These are phyloP conservation scores for Dorcoceras hygrometricum DNA, from an alignment of 257 asterid species.

Conservation along the genomic window DNA sequence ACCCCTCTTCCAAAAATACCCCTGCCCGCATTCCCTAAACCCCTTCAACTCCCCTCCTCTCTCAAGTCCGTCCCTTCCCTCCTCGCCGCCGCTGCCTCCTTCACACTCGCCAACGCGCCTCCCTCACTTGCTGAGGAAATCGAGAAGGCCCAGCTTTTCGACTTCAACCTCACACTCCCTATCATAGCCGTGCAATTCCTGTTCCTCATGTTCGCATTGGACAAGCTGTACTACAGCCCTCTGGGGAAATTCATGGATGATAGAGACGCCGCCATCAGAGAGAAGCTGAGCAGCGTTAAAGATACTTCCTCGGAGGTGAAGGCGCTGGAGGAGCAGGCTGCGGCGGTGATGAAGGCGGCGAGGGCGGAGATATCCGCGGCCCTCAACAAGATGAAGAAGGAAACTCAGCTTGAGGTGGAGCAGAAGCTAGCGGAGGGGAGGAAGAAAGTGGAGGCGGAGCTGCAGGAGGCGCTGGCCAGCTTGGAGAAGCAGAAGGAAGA, in stretches of 20 bases:
- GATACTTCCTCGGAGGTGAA: conserved; percentile 84
- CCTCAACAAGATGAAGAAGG: conserved; percentile 90
- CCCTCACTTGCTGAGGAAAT: conserved; percentile 72
- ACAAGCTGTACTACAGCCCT: conserved; percentile 80
- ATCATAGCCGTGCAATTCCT: conserved; percentile 68
- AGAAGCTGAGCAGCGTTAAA: conserved; percentile 71
- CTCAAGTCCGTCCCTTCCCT: conserved; percentile 38
- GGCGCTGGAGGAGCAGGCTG: conserved; percentile 77
- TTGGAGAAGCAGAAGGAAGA: conserved; percentile 84
- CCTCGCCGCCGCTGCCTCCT: conserved; percentile 55
- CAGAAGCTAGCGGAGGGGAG: conserved; percentile 70
- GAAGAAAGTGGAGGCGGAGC: conserved; percentile 81
- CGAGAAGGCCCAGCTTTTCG: conserved; percentile 80
- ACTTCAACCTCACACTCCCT: conserved; percentile 86
- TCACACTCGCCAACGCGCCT: conserved; percentile 64
- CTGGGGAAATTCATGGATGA: conserved; percentile 91
- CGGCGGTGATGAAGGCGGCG: conserved; percentile 85
- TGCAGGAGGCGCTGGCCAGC: conserved; percentile 66
- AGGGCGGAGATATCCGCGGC: conserved; percentile 90
- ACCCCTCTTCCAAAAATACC: conserved; percentile 44
- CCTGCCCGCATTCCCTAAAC: conserved; percentile 38
- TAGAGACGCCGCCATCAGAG: conserved; percentile 75
- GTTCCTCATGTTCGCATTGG: conserved; percentile 82
- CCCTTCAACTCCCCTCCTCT: conserved; percentile 36
- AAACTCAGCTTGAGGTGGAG: conserved; percentile 84